Percentiles rank a stretch among this genome's conserved stretches.
These are phyloP conservation scores for Fusarium acutatum DNA, from an alignment of 2,329 filamentous ascomycete genomes.

Conservation along the genomic window DNA sequence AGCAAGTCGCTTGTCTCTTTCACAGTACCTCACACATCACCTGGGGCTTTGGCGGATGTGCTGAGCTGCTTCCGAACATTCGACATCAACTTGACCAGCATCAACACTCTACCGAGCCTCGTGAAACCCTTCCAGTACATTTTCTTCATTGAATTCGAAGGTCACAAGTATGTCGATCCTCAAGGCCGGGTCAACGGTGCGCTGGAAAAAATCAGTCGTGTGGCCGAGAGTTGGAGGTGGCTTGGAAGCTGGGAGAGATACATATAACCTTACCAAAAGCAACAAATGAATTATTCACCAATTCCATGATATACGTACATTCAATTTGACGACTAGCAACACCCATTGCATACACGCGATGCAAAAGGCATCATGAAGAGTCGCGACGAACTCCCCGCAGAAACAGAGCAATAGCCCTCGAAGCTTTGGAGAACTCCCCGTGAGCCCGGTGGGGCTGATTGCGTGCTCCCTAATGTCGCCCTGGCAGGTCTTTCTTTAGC, in stretches of 20 bases:
- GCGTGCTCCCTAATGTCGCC: conserved; percentile 27
- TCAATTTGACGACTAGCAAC: conserved; percentile 3
- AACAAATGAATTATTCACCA: conserved; percentile 4
- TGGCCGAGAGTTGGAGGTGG: conserved; percentile 73
- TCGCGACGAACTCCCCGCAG: conserved; percentile 18
- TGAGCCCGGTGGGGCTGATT: conserved; percentile 31
- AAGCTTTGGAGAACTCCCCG: conserved; percentile 36
- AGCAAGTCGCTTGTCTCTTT: conserved; percentile 84
- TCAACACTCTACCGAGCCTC: conserved; percentile 85
- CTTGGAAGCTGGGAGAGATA: conserved; percentile 71
- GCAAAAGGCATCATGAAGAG: conserved; percentile 16
- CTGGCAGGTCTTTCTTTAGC: conserved; percentile 13
- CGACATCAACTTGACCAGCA: conserved; percentile 85
- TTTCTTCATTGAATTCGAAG: conserved; percentile 92
- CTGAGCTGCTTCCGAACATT: conserved; percentile 79
- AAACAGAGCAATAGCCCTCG: conserved; percentile 11
- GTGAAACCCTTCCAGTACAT: conserved; percentile 85
- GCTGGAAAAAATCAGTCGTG: conserved; percentile 63
- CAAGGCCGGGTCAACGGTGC: conserved; percentile 68
- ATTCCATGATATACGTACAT: background rate
- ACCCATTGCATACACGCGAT: conserved; percentile 10
- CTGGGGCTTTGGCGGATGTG: conserved; percentile 84
- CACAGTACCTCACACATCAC: conserved; percentile 77
- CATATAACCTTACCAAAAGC: conserved; percentile 39
- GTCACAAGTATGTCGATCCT: conserved; percentile 60